Evolutionary conservation across 2,329 filamentous ascomycete species (phyloP).

Genomic region (Aspergillus novoparasiticus): DNA sequence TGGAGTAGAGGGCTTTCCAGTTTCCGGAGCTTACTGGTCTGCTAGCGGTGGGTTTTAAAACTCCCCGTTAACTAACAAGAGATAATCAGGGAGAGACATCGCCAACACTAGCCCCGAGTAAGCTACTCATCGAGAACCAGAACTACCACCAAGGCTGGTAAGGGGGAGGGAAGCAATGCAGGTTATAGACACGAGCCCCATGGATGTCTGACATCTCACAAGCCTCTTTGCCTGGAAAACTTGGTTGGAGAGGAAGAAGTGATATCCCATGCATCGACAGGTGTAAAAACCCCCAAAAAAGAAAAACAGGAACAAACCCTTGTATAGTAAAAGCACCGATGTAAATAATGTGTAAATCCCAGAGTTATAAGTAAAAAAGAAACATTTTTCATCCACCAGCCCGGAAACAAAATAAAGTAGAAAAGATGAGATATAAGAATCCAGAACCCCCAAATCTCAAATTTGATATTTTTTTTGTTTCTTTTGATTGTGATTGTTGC

Average conservation of each 20-base stretch:
- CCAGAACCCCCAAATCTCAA: slow-evolving; percentile 7
- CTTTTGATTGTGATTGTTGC: slow-evolving; percentile 8
- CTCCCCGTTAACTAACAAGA: neutral
- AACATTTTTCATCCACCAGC: slow-evolving; percentile 5
- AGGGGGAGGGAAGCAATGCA: neutral
- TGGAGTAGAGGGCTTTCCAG: neutral
- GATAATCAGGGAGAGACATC: neutral
- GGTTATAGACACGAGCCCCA: neutral
- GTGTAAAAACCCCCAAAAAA: neutral
- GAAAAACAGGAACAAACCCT: slow-evolving; percentile 2
- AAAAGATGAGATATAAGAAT: slow-evolving; percentile 9
- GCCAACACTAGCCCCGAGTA: neutral
- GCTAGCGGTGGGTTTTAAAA: neutral
- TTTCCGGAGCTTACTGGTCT: neutral
- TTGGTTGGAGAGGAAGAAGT: neutral
- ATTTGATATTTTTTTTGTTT: slow-evolving; percentile 10
- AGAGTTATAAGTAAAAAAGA: slow-evolving; percentile 3
- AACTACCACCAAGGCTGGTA: neutral
- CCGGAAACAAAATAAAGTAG: slow-evolving; percentile 4
- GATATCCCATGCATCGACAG: neutral
- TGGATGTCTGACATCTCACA: neutral
- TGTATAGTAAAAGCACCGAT: neutral
- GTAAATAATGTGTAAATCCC: slow-evolving; percentile 1
- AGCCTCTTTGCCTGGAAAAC: neutral
- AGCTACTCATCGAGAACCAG: neutral